These are phyloP conservation scores for Epichloe gansuensis DNA, from an alignment of 2,329 filamentous ascomycete species.

Conservation along the genomic window DNA sequence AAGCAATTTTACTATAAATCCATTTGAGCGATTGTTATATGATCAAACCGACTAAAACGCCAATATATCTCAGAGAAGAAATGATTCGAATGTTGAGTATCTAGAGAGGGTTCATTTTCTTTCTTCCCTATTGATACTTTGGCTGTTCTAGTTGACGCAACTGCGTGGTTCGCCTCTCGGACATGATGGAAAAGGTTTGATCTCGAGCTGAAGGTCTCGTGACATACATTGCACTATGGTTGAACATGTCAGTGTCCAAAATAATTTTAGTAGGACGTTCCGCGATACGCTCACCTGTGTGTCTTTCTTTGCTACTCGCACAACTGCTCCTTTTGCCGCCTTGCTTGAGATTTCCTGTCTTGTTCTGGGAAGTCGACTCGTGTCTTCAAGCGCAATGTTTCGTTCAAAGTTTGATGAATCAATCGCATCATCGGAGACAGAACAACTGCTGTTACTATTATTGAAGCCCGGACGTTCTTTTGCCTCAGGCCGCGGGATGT, in stretches of 20 bases:
- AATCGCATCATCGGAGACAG: slow-evolving; percentile 1
- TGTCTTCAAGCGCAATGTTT: slow-evolving; percentile 15
- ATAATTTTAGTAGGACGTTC: background rate
- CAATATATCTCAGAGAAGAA: background rate
- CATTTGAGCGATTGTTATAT: no score
- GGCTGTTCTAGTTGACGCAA: slow-evolving; percentile 23
- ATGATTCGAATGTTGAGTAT: no score
- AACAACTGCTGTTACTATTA: background rate
- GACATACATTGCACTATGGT: slow-evolving; percentile 35
- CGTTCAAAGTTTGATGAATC: slow-evolving; percentile 9
- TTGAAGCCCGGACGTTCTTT: slow-evolving; percentile 24
- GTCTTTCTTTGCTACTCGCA: background rate
- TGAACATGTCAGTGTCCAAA: background rate
- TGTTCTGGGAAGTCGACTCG: slow-evolving; percentile 17
- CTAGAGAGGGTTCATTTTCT: background rate
- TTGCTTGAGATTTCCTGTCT: slow-evolving; percentile 38
- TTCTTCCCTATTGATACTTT: slow-evolving; percentile 26
- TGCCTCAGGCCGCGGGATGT: slow-evolving; percentile 33
- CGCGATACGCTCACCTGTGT: slow-evolving; percentile 1
- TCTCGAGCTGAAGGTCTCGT: slow-evolving; percentile 43
- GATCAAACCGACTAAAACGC: background rate
- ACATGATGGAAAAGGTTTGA: slow-evolving; percentile 65
- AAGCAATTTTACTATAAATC: no score
- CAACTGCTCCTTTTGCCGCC: slow-evolving; percentile 34
- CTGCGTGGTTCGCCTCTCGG: slow-evolving; percentile 52